Evolutionary conservation across 805 yeast genomes (phyloP).

Genomic region (Kluyveromyces dobzhanskii): DNA sequence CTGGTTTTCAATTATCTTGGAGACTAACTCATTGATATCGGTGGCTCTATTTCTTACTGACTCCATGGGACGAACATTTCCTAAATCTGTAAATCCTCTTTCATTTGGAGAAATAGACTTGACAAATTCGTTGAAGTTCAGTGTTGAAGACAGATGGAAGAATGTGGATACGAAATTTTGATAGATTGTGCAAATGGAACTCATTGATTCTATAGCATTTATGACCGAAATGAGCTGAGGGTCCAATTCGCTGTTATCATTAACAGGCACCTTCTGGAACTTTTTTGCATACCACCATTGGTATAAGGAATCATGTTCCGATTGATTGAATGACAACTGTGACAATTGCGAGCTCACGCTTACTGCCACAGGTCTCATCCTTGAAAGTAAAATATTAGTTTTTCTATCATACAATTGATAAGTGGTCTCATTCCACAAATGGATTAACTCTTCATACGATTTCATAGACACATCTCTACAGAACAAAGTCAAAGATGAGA

Average conservation of each 20-base stretch:
- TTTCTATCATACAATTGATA: conserved; percentile 29
- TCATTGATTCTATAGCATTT: conserved; percentile 9
- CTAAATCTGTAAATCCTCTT: conserved; percentile 22
- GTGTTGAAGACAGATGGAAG: conserved; percentile 37
- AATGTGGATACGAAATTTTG: conserved; percentile 41
- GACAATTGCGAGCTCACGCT: conserved; percentile 1
- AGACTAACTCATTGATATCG: conserved; percentile 38
- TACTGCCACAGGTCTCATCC: conserved; percentile 1
- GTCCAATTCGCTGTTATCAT: neutral
- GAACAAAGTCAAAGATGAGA: conserved; percentile 45
- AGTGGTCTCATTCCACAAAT: conserved; percentile 32
- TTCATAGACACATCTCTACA: conserved; percentile 47
- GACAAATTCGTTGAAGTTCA: conserved; percentile 38
- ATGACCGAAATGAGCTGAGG: conserved; percentile 2
- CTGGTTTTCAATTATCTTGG: conserved; percentile 36
- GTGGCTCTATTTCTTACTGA: conserved; percentile 41
- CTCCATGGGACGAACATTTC: conserved; percentile 32
- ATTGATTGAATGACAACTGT: conserved; percentile 15
- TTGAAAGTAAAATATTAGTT: conserved; percentile 1
- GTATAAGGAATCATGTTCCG: neutral
- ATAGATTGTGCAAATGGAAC: conserved; percentile 31
- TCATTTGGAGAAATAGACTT: conserved; percentile 15
- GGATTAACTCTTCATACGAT: conserved; percentile 38
- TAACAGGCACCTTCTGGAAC: neutral
- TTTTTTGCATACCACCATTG: conserved; percentile 3